phyloP scores from a whole-genome alignment of 257 asterid species.

The Ehretia macrophylla region DNA sequence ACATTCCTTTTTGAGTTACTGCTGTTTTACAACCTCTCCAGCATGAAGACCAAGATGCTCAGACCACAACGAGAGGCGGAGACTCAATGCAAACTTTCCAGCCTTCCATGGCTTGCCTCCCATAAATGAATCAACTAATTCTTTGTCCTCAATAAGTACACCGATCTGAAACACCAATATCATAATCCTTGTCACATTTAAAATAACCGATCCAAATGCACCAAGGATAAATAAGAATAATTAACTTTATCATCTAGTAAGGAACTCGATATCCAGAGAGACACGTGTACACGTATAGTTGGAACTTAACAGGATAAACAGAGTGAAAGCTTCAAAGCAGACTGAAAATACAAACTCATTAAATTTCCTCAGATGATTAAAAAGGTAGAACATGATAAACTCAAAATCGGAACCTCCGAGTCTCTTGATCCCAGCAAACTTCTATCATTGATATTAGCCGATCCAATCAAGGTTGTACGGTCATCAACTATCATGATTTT shows the following conservation, averaged over 20 bases:
- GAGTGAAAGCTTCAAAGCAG: too few species aligned
- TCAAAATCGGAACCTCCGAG: slow-evolving; percentile 69
- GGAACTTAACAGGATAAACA: too few species aligned
- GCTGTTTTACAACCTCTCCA: slow-evolving; percentile 58
- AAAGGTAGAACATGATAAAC: neutral
- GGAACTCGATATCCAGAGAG: neutral
- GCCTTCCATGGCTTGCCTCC: slow-evolving; percentile 84
- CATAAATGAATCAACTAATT: slow-evolving; percentile 70
- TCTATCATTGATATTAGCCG: slow-evolving; percentile 90
- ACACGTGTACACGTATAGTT: too few species aligned
- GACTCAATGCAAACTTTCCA: slow-evolving; percentile 82
- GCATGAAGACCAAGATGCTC: slow-evolving; percentile 90
- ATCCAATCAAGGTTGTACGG: slow-evolving; percentile 65
- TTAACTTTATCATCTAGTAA: too few species aligned
- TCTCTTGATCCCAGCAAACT: slow-evolving; percentile 97
- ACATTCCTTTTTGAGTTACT: slow-evolving; percentile 3
- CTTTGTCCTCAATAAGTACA: slow-evolving; percentile 85
- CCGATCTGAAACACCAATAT: slow-evolving; percentile 59
- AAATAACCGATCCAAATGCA: neutral
- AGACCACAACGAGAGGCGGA: slow-evolving; percentile 88
- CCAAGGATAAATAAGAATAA: neutral
- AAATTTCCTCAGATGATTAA: too few species aligned
- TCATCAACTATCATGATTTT: slow-evolving; percentile 94
- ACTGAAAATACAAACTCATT: too few species aligned
- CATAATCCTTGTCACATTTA: neutral